These are phyloP conservation scores for Phellopilus nigrolimitatus DNA, from an alignment of 1,284 basidiomycete genomes.

Conservation along the genomic window DNA sequence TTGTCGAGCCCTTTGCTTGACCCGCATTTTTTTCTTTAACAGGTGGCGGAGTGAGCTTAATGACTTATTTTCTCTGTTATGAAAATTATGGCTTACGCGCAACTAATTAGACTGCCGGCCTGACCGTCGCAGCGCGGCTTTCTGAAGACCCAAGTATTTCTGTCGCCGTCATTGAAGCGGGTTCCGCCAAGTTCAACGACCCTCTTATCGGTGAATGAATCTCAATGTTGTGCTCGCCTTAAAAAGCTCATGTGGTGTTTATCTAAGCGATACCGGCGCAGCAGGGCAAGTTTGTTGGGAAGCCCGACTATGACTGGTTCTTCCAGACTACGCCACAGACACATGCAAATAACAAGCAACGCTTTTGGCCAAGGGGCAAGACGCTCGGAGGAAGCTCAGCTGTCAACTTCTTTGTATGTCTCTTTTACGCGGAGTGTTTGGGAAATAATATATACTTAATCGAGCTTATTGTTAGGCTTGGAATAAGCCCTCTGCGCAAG, in stretches of 20 bases:
- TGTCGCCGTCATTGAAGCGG: conserved; percentile 40
- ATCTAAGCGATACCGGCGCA: conserved; percentile 21
- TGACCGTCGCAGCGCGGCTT: conserved; percentile 41
- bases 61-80: not conserved
- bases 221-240: not conserved
- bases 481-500: conserved; percentile 26
- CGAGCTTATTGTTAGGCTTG: conserved; percentile 16
- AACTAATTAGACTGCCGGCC: conserved; percentile 30
- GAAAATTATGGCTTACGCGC: not conserved
- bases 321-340: conserved; percentile 29
- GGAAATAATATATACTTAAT: not conserved
- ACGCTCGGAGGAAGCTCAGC: conserved; percentile 30
- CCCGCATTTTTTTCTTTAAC: not conserved
- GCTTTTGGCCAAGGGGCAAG: conserved; percentile 28
- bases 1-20: not conserved
- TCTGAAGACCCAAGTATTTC: conserved; percentile 35
- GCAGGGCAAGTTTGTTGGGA: conserved; percentile 23
- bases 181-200: conserved; percentile 31
- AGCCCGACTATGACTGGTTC: conserved; percentile 30
- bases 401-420: conserved; percentile 17
- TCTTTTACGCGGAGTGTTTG: not conserved
- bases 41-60: conserved; percentile 15
- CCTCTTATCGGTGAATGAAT: conserved; percentile 26
- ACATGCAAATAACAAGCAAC: conserved; percentile 14
- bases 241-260: not conserved